phyloP scores from a whole-genome alignment of 768 basidiomycete genomes.

The Pleurotus tuoliensis region DNA sequence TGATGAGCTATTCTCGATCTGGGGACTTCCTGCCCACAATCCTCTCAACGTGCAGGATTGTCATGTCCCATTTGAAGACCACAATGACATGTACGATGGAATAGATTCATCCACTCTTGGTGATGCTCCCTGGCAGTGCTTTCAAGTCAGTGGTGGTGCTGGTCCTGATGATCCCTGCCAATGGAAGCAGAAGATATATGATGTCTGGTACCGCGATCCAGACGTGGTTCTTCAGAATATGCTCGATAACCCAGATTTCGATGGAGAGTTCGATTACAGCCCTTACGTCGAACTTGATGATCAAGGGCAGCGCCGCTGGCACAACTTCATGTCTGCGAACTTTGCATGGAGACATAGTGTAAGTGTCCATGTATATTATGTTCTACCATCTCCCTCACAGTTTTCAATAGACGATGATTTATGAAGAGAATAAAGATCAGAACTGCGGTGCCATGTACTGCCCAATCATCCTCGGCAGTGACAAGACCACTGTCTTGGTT shows the following conservation, averaged over 20 bases:
- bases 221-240: slow-evolving; percentile 20
- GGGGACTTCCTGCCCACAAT: too few relatives aligned
- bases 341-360: slow-evolving; percentile 38
- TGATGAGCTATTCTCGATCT: too few relatives aligned
- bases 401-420: slow-evolving; percentile 1
- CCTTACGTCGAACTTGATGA: slow-evolving; percentile 23
- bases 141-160: too few relatives aligned
- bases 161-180: too few relatives aligned
- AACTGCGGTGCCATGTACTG: slow-evolving; percentile 25
- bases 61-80: too few relatives aligned
- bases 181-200: slow-evolving; percentile 28
- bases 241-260: slow-evolving; percentile 31
- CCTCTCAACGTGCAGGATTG: too few relatives aligned
- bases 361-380: not conserved
- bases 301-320: slow-evolving; percentile 16
- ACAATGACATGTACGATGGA: too few relatives aligned
- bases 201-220: slow-evolving; percentile 30
- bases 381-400: too few relatives aligned
- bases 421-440: slow-evolving; percentile 8
- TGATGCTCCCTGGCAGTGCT: too few relatives aligned
- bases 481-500: slow-evolving; percentile 35
- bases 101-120: too few relatives aligned
- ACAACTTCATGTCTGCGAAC: slow-evolving; percentile 37
- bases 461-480: slow-evolving; percentile 31
- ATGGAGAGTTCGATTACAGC: slow-evolving; percentile 24